These are phyloP conservation scores for Balakata baccata DNA, from an alignment of 345 rosid genomes.

Conservation along the genomic window DNA sequence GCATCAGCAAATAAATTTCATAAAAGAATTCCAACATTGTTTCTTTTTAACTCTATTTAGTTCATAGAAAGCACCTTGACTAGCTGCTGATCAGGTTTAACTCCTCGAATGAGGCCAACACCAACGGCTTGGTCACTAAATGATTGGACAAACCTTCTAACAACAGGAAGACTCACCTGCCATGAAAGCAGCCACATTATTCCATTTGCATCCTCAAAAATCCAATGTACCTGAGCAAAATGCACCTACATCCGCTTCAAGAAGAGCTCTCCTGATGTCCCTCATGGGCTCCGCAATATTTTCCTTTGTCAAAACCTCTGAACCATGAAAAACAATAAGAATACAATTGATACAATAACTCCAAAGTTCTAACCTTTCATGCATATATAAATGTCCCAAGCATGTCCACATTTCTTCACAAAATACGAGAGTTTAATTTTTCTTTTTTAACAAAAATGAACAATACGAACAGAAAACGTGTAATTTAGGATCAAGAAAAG, in stretches of 20 bases:
- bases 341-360: neutral
- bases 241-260: slow-evolving; percentile 94
- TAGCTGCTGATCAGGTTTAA: slow-evolving; percentile 91
- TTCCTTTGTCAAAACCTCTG: slow-evolving; percentile 91
- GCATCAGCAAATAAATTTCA: neutral
- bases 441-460: too few relatives aligned
- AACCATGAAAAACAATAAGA: slow-evolving; percentile 18
- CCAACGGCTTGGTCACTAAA: slow-evolving; percentile 93
- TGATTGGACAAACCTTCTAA: slow-evolving; percentile 87
- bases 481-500: neutral
- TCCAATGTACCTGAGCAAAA: slow-evolving; percentile 9
- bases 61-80: slow-evolving; percentile 63
- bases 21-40: neutral
- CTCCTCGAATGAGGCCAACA: slow-evolving; percentile 75
- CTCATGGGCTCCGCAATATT: slow-evolving; percentile 94
- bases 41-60: neutral
- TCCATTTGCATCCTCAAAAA: slow-evolving; percentile 1
- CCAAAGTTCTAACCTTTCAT: too few relatives aligned
- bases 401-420: neutral
- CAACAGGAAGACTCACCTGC: slow-evolving; percentile 98
- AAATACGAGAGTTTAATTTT: neutral
- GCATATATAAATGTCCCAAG: too few relatives aligned
- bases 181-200: slow-evolving; percentile 19
- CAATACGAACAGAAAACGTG: too few relatives aligned
- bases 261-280: slow-evolving; percentile 91